Evolutionary conservation across 2,329 filamentous ascomycete species (phyloP).

Genomic region (Gnomoniopsis smithogilvyi): DNA sequence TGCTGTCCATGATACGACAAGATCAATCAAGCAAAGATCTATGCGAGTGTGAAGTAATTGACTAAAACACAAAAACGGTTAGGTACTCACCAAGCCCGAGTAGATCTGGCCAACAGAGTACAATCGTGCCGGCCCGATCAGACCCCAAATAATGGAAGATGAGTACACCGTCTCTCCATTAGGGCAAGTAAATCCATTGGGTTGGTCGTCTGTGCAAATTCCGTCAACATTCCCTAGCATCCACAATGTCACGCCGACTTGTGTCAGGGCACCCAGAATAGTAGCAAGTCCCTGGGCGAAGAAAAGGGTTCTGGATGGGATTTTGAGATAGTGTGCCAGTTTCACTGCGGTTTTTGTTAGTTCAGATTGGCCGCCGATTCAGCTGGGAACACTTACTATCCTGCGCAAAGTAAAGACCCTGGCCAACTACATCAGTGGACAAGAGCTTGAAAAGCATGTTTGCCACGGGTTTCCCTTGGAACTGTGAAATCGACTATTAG

Average conservation of each 20-base stretch:
- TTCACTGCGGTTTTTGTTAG: conserved; percentile 36
- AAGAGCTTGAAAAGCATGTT: conserved; percentile 44
- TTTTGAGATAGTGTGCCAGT: conserved; percentile 48
- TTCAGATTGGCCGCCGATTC: not conserved
- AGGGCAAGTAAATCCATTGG: conserved; percentile 46
- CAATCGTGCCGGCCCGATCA: conserved; percentile 46
- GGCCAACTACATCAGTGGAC: conserved; percentile 37
- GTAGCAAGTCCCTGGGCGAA: conserved; percentile 45
- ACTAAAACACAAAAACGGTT: not conserved
- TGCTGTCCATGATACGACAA: no score
- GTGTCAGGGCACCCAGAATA: conserved; percentile 42
- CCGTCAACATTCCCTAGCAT: conserved; percentile 35
- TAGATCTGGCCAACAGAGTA: conserved; percentile 46
- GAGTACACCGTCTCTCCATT: conserved; percentile 46
- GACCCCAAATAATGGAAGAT: conserved; percentile 47
- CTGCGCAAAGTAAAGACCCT: conserved; percentile 43
- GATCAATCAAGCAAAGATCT: no score
- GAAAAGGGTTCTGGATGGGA: conserved; percentile 45
- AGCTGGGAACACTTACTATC: conserved; percentile 28
- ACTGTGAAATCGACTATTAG: no score
- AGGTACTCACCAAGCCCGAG: conserved; percentile 29
- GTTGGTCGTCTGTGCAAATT: conserved; percentile 37
- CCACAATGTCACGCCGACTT: conserved; percentile 33
- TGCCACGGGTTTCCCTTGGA: conserved; percentile 41
- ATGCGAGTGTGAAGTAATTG: not conserved